Evolutionary conservation across 2,329 filamentous ascomycete species (phyloP).

Genomic region (Endocalyx cinctus): DNA sequence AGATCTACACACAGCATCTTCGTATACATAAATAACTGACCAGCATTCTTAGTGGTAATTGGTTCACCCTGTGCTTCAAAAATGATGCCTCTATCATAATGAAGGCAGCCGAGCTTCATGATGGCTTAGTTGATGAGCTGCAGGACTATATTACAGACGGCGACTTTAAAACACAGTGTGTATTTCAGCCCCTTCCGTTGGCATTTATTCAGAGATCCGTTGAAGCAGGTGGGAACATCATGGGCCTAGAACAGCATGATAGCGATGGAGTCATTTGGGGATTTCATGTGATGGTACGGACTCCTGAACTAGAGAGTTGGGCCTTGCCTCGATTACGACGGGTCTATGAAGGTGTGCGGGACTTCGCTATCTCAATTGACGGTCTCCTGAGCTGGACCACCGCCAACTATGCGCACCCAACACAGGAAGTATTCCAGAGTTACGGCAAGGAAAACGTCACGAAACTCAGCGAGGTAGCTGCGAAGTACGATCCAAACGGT

Average conservation of each 20-base stretch:
- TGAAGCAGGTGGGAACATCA: constrained; percentile 2
- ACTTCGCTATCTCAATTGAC: constrained; percentile 4
- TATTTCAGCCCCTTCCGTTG: constrained; percentile 9
- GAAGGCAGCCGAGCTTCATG: constrained; percentile 8
- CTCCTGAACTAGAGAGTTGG: constrained; percentile 2
- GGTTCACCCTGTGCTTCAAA: constrained; percentile 11
- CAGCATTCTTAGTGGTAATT: constrained; percentile 6
- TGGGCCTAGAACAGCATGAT: constrained; percentile 4
- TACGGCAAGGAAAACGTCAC: constrained; percentile 23
- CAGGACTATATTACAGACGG: constrained; percentile 3
- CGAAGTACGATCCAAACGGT: constrained; percentile 27
- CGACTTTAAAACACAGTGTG: constrained; percentile 12
- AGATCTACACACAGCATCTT: too few species aligned
- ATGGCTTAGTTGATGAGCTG: constrained; percentile 3
- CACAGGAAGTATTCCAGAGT: constrained; percentile 19
- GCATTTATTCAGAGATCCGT: not conserved
- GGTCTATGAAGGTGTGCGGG: not conserved
- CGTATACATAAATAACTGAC: too few species aligned
- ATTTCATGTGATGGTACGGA: constrained; percentile 1
- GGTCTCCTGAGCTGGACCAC: constrained; percentile 4
- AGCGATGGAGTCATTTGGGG: constrained; percentile 4
- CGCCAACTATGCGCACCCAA: constrained; percentile 24
- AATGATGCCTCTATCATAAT: constrained; percentile 9
- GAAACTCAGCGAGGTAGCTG: constrained; percentile 21
- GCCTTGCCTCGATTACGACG: not conserved